These are phyloP conservation scores for Carpinus fangiana DNA, from an alignment of 306 rosid species.

Conservation along the genomic window DNA sequence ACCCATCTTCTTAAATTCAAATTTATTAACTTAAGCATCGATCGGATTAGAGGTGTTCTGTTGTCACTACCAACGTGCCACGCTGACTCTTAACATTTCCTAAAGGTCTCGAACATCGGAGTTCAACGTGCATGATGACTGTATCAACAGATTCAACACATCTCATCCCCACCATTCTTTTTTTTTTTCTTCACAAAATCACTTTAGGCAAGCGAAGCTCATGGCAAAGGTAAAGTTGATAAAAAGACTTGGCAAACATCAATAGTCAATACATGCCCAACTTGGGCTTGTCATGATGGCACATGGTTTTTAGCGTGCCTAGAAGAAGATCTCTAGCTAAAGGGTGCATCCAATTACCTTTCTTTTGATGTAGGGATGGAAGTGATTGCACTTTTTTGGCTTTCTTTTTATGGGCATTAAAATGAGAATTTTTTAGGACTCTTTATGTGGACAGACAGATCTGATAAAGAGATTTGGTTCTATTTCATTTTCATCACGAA, in stretches of 20 bases:
- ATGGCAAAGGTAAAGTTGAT: neutral
- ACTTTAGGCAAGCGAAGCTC: neutral
- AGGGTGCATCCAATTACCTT: neutral
- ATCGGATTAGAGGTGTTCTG: too few relatives aligned
- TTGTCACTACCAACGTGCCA: too few relatives aligned
- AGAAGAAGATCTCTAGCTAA: neutral
- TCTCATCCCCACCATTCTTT: too few relatives aligned
- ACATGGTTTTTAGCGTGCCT: slow-evolving; percentile 2
- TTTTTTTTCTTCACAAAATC: too few relatives aligned
- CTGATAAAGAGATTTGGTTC: slow-evolving; percentile 75
- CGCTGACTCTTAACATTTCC: too few relatives aligned
- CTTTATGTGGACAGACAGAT: slow-evolving; percentile 55
- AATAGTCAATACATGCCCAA: neutral
- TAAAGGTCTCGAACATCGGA: too few relatives aligned
- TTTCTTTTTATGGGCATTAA: slow-evolving; percentile 25
- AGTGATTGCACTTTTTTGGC: slow-evolving; percentile 33
- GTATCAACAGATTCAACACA: too few relatives aligned
- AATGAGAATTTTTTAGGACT: slow-evolving; percentile 29
- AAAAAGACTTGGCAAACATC: neutral
- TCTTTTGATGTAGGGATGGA: slow-evolving; percentile 1
- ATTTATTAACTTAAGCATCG: too few relatives aligned
- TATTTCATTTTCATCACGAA: slow-evolving; percentile 19
- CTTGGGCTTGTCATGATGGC: neutral
- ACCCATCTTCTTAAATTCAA: too few relatives aligned
- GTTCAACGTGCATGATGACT: too few relatives aligned